phyloP scores from a whole-genome alignment of 192 early-diverging fungal genomes.

The Entomortierella parvispora region DNA sequence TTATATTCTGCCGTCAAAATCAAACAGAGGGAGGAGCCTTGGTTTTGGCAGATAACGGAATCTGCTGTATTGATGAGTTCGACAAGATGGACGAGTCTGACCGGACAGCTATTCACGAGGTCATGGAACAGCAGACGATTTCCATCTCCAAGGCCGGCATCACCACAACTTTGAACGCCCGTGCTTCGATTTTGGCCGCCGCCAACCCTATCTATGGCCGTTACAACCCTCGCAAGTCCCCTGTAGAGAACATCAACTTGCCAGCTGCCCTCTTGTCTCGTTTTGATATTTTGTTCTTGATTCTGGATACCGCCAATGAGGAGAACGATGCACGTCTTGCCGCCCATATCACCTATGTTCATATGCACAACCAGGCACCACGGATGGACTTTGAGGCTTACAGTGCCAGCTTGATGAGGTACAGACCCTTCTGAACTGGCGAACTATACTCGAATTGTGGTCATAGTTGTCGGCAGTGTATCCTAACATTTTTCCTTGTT shows the following conservation, averaged over 20 bases:
- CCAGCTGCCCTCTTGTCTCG: constrained; percentile 93
- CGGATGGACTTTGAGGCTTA: constrained; percentile 67
- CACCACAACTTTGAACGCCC: constrained; percentile 95
- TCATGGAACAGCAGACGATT: constrained; percentile 99
- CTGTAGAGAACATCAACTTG: constrained; percentile 97
- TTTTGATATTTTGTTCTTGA: constrained; percentile 93
- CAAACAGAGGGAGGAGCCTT: constrained; percentile 90
- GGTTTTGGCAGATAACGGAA: constrained; percentile 97
- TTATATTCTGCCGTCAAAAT: background rate
- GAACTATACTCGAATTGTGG: too few relatives aligned
- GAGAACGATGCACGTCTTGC: constrained; percentile 86
- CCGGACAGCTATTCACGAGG: constrained; percentile 98
- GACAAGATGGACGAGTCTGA: constrained; percentile 99
- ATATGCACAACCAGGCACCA: constrained; percentile 86
- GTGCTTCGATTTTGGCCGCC: constrained; percentile 94
- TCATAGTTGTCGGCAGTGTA: too few relatives aligned
- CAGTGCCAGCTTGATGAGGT: constrained; percentile 81
- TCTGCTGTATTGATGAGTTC: constrained; percentile 99
- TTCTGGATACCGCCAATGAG: constrained; percentile 85
- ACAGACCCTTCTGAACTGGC: too few relatives aligned
- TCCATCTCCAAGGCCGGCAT: constrained; percentile 98
- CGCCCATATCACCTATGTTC: constrained; percentile 93
- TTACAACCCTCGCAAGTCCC: constrained; percentile 89
- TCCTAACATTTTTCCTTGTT: background rate
- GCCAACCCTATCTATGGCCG: constrained; percentile 98